Conservation (phyloP, 345 rosid genomes). For the Stellera chamaejasme region DNA sequence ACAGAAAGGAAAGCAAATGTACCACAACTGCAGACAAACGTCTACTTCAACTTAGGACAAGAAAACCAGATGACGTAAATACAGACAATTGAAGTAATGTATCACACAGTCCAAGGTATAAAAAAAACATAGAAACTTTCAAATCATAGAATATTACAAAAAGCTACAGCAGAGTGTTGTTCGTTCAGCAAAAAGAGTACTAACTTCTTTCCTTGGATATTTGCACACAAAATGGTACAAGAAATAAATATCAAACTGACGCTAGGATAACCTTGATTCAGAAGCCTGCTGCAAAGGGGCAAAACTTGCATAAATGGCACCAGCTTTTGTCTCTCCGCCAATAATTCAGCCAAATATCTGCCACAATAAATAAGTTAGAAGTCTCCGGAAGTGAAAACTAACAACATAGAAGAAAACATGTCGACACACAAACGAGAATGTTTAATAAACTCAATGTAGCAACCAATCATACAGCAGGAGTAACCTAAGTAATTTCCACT, state of each 20-base stretch:
- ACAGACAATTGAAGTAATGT: too few species aligned
- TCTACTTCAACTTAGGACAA: too few species aligned
- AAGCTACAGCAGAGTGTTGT: not conserved
- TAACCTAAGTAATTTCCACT: conserved; percentile 1
- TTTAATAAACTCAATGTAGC: not conserved
- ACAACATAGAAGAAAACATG: not conserved
- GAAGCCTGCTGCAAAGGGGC: conserved; percentile 63
- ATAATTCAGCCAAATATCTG: conserved; percentile 82
- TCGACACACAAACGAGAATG: not conserved
- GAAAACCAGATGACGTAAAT: too few species aligned
- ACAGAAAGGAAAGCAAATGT: too few species aligned
- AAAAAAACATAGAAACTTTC: too few species aligned
- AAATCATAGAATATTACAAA: too few species aligned
- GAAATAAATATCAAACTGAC: conserved; percentile 1
- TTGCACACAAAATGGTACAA: not conserved
- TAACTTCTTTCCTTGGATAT: not conserved
- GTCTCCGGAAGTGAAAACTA: not conserved
- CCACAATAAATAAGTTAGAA: conserved; percentile 12
- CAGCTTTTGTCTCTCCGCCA: conserved; percentile 81
- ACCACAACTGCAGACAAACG: too few species aligned
- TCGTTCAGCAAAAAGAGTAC: not conserved
- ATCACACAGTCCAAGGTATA: too few species aligned
- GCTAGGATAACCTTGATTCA: conserved; percentile 57
- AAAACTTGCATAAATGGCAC: conserved; percentile 70
- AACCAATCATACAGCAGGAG: not conserved